A percentile compares a stretch with the other conserved stretches of the same genome.
Evolutionary conservation across 768 basidiomycete species (phyloP).

Genomic region (Naganishia randhawae): DNA sequence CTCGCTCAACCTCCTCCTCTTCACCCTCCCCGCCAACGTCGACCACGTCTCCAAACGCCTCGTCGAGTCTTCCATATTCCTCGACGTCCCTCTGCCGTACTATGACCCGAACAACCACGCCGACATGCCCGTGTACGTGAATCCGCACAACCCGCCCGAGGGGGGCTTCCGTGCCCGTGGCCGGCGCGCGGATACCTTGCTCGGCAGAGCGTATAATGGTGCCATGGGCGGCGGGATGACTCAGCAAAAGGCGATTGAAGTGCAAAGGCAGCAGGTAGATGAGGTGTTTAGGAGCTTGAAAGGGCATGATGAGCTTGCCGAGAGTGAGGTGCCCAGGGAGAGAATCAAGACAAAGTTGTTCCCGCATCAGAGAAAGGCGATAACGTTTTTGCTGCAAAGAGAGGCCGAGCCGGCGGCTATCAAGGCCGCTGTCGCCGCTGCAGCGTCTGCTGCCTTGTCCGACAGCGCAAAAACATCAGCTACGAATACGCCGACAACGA

Average conservation of each 20-base stretch:
- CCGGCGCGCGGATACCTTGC: constrained; percentile 29
- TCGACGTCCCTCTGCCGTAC: constrained; percentile 73
- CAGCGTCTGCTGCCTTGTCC: constrained; percentile 26
- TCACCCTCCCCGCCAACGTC: constrained; percentile 91
- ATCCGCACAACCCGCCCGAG: constrained; percentile 80
- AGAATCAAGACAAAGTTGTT: constrained; percentile 78
- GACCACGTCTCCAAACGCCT: constrained; percentile 73
- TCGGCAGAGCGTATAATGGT: constrained; percentile 5
- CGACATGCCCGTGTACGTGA: constrained; percentile 68
- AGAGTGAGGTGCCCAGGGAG: constrained; percentile 65
- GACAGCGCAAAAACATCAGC: constrained; percentile 27
- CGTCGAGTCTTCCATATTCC: constrained; percentile 62
- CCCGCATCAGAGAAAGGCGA: constrained; percentile 96
- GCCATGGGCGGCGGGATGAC: constrained; percentile 1
- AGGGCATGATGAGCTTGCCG: constrained; percentile 76
- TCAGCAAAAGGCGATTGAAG: constrained; percentile 59
- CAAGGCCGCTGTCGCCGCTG: constrained; percentile 35
- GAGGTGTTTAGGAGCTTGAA: constrained; percentile 85
- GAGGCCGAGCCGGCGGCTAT: constrained; percentile 54
- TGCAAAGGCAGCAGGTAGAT: constrained; percentile 88
- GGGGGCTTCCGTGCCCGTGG: constrained; percentile 56
- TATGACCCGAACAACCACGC: constrained; percentile 61
- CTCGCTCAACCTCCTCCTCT: constrained; percentile 78
- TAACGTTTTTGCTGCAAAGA: constrained; percentile 89
- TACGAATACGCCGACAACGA: constrained; percentile 15